phyloP scores from a whole-genome alignment of 345 rosid species.

The Populus nigra region DNA sequence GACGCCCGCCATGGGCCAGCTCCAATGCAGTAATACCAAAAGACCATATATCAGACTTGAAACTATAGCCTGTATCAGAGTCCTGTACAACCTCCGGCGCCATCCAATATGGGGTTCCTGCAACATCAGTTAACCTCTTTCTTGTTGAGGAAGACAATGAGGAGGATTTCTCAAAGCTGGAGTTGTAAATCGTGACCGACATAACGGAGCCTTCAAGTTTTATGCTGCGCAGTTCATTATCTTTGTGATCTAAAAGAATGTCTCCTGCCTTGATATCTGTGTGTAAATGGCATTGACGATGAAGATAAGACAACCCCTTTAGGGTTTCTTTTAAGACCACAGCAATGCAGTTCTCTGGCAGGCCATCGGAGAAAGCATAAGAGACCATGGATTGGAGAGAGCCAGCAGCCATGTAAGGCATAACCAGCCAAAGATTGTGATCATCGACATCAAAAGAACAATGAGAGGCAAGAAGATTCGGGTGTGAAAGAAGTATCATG shows the following conservation, averaged over 20 bases:
- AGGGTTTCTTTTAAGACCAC: conserved; percentile 66
- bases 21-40: conserved; percentile 84
- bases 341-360: conserved; percentile 73
- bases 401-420: conserved; percentile 92
- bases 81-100: conserved; percentile 86
- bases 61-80: conserved; percentile 74
- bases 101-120: conserved; percentile 85
- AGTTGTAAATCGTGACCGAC: conserved; percentile 67
- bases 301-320: conserved; percentile 64
- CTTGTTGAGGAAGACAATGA: conserved; percentile 30
- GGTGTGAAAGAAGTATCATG: conserved; percentile 75
- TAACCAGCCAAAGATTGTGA: conserved; percentile 78
- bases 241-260: conserved; percentile 51
- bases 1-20: conserved; percentile 66
- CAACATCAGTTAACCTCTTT: conserved; percentile 55
- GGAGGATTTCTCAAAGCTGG: conserved; percentile 15
- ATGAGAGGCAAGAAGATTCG: conserved; percentile 68
- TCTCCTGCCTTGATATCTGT: conserved; percentile 79
- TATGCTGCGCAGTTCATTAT: conserved; percentile 43
- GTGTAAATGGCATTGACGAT: conserved; percentile 74
- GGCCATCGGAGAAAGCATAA: conserved; percentile 58
- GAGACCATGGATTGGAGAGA: conserved; percentile 76
- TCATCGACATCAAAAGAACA: conserved; percentile 69
- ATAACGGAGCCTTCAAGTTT: conserved; percentile 87
- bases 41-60: conserved; percentile 93